Evolutionary conservation across 805 yeast genomes (phyloP).

Genomic region (Schwanniomyces vanrijiae): DNA sequence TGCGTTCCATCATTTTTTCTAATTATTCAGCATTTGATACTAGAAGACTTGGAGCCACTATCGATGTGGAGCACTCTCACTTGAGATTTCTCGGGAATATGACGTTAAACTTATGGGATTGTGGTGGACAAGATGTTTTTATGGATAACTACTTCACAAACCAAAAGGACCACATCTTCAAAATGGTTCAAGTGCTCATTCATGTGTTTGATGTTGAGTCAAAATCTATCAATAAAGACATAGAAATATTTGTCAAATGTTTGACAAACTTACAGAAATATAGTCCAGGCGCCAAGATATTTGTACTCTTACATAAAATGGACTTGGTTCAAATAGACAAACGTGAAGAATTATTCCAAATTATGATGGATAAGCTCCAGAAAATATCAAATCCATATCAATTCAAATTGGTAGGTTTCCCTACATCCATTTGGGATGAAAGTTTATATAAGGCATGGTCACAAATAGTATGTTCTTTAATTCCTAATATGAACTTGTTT

Average conservation of each 20-base stretch:
- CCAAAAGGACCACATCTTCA: conserved; percentile 88
- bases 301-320: conserved; percentile 92
- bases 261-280: conserved; percentile 77
- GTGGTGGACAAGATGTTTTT: conserved; percentile 97
- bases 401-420: conserved; percentile 78
- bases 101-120: conserved; percentile 96
- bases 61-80: conserved; percentile 98
- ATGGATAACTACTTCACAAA: conserved; percentile 91
- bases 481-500: conserved; percentile 84
- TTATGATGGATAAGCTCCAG: conserved; percentile 81
- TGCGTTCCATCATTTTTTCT: conserved; percentile 94
- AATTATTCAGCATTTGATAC: conserved; percentile 97
- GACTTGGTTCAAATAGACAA: conserved; percentile 88
- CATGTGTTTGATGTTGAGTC: conserved; percentile 96
- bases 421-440: conserved; percentile 98
- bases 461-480: conserved; percentile 88
- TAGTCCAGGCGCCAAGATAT: conserved; percentile 89
- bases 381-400: conserved; percentile 65
- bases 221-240: conserved; percentile 87
- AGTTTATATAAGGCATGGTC: conserved; percentile 97
- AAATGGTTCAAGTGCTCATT: conserved; percentile 92
- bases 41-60: conserved; percentile 91
- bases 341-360: conserved; percentile 76
- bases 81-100: conserved; percentile 88
- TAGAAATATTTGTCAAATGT: conserved; percentile 85